Conservation (phyloP, 108 stramenopile genomes). For the Hondaea fermentalgiana region DNA sequence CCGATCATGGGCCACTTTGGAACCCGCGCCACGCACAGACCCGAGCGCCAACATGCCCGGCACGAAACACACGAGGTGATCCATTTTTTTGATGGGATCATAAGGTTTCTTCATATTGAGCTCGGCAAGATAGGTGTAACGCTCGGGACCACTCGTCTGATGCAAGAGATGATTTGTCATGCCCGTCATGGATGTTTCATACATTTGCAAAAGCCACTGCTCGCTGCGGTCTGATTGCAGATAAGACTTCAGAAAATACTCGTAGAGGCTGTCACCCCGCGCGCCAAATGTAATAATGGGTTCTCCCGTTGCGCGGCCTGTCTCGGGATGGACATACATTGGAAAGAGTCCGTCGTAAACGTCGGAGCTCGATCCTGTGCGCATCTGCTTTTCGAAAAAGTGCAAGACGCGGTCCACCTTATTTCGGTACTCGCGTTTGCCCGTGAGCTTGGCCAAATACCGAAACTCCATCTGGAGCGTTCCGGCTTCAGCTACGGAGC, state of each 20-base stretch:
- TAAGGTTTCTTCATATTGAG: not conserved
- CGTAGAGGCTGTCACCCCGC: conserved; percentile 68
- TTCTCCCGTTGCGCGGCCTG: conserved; percentile 9
- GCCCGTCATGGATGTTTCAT: conserved; percentile 20
- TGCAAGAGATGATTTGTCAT: conserved; percentile 24
- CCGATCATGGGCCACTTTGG: not conserved
- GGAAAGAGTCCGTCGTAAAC: conserved; percentile 24
- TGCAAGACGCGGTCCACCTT: conserved; percentile 26
- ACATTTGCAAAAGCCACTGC: conserved; percentile 17
- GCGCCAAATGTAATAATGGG: conserved; percentile 46
- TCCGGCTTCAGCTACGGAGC: conserved; percentile 38
- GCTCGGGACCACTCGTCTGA: not conserved
- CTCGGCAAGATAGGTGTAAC: conserved; percentile 34
- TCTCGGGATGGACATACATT: conserved; percentile 27
- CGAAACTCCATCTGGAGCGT: conserved; percentile 61
- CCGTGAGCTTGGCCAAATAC: conserved; percentile 41
- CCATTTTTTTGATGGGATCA: conserved; percentile 65
- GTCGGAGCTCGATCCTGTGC: not conserved
- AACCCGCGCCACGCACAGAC: not conserved
- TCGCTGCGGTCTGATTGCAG: conserved; percentile 72
- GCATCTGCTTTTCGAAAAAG: not conserved
- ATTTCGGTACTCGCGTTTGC: conserved; percentile 28
- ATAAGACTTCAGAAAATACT: conserved; percentile 92
- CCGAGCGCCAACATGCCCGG: conserved; percentile 60
- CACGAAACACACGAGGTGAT: conserved; percentile 89